phyloP scores from a whole-genome alignment of 805 yeast species.

The Metschnikowia noctiluminum region DNA sequence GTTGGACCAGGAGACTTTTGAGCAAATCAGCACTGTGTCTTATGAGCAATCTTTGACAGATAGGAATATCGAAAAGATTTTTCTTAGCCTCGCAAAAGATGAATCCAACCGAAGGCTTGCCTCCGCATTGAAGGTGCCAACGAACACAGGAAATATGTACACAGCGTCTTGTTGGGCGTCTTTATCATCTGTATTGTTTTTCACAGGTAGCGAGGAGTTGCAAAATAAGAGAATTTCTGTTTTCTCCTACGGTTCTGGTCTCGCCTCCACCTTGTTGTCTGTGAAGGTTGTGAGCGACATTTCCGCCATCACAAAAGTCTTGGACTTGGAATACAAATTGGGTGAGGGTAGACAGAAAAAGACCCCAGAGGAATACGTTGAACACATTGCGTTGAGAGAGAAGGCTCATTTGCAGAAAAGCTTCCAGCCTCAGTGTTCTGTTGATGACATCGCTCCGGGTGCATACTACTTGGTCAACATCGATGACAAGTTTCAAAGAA shows the following conservation, averaged over 20 bases:
- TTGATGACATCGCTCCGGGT: slow-evolving; percentile 69
- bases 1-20: slow-evolving; percentile 49
- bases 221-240: slow-evolving; percentile 84
- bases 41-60: slow-evolving; percentile 80
- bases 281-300: slow-evolving; percentile 80
- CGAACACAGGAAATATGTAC: slow-evolving; percentile 98
- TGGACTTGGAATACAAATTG: slow-evolving; percentile 68
- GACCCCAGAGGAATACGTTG: slow-evolving; percentile 79
- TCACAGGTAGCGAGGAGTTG: slow-evolving; percentile 68
- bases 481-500: slow-evolving; percentile 87
- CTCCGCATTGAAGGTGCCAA: slow-evolving; percentile 83
- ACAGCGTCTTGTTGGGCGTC: slow-evolving; percentile 91
- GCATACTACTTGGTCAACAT: slow-evolving; percentile 79
- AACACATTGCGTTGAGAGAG: slow-evolving; percentile 82
- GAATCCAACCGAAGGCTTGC: slow-evolving; percentile 63
- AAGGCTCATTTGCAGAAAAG: slow-evolving; percentile 78
- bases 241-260: slow-evolving; percentile 97
- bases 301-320: slow-evolving; percentile 55
- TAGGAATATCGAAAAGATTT: slow-evolving; percentile 78
- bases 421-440: slow-evolving; percentile 75
- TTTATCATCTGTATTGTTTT: slow-evolving; percentile 74
- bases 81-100: slow-evolving; percentile 73
- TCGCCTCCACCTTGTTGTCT: slow-evolving; percentile 87
- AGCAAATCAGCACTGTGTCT: slow-evolving; percentile 48
- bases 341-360: slow-evolving; percentile 57